These are phyloP conservation scores for Pezicula neosporulosa DNA, from an alignment of 2,329 filamentous ascomycete genomes.

Conservation along the genomic window DNA sequence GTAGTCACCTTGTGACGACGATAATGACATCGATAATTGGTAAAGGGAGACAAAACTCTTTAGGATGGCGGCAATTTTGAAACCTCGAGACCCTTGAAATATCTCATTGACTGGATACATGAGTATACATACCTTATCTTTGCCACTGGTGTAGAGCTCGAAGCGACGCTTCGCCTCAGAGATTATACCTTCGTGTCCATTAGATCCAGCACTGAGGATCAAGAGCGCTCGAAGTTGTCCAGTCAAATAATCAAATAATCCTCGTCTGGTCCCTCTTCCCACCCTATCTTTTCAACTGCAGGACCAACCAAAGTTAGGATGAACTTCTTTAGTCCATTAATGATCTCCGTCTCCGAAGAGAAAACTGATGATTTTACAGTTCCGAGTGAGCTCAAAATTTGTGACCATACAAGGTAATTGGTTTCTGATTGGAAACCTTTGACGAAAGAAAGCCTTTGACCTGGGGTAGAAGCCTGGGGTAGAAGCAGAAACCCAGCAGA, in stretches of 20 bases:
- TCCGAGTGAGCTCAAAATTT: constrained; percentile 73
- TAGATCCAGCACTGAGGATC: constrained; percentile 69
- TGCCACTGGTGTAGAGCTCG: constrained; percentile 67
- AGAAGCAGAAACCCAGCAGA: too few species aligned
- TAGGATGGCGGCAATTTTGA: too few species aligned
- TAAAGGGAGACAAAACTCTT: too few species aligned
- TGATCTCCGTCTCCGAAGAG: constrained; percentile 67
- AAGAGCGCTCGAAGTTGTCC: constrained; percentile 81
- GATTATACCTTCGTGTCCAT: constrained; percentile 68
- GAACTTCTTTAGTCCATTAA: constrained; percentile 73
- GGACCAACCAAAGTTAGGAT: constrained; percentile 71
- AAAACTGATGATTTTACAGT: constrained; percentile 87
- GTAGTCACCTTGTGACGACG: too few species aligned
- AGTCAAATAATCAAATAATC: constrained; percentile 79
- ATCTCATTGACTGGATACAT: too few species aligned
- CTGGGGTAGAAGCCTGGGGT: constrained; percentile 82
- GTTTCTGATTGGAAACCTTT: constrained; percentile 80
- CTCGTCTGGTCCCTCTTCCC: constrained; percentile 76
- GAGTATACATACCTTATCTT: constrained; percentile 38
- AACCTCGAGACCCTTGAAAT: too few species aligned
- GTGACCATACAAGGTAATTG: constrained; percentile 86
- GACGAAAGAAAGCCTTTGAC: constrained; percentile 75
- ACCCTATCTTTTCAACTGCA: constrained; percentile 77
- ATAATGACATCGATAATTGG: too few species aligned
- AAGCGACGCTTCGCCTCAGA: constrained; percentile 75